Conservation (phyloP, 208 protist species). For the Trypanosoma cruzi region DNA sequence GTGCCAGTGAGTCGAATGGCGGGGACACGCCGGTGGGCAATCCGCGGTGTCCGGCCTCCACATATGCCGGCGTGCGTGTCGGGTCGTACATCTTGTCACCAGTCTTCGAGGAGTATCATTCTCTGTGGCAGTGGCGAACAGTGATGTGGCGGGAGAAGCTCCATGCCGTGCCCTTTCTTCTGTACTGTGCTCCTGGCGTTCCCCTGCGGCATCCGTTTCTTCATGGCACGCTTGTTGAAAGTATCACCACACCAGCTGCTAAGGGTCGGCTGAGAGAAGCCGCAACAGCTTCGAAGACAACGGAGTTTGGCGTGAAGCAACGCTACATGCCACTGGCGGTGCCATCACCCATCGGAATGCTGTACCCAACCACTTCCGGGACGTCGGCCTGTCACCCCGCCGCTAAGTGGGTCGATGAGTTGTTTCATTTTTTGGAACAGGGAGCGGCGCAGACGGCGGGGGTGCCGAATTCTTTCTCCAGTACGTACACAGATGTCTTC, state of each 20-base stretch:
- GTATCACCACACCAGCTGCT: not conserved
- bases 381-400: not conserved
- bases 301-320: not conserved
- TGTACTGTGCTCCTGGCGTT: constrained; percentile 32
- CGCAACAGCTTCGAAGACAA: too few relatives aligned
- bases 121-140: constrained; percentile 78
- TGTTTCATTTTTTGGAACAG: constrained; percentile 18
- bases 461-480: not conserved
- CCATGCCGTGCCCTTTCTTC: constrained; percentile 50
- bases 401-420: constrained; percentile 16
- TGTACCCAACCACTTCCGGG: not conserved
- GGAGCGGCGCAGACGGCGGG: constrained; percentile 1
- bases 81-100: constrained; percentile 34
- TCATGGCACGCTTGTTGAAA: constrained; percentile 12
- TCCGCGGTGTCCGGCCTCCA: not conserved
- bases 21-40: too few relatives aligned
- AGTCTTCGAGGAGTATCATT: constrained; percentile 44
- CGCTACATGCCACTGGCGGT: constrained; percentile 2
- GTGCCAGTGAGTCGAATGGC: not conserved
- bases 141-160: constrained; percentile 13
- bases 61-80: constrained; percentile 1
- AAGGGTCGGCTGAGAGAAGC: too few relatives aligned
- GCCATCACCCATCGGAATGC: constrained; percentile 12
- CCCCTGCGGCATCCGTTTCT: constrained; percentile 20
- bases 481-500: constrained; percentile 9